Conservation (phyloP, 257 asterid species). For the Solanum rostratum region DNA sequence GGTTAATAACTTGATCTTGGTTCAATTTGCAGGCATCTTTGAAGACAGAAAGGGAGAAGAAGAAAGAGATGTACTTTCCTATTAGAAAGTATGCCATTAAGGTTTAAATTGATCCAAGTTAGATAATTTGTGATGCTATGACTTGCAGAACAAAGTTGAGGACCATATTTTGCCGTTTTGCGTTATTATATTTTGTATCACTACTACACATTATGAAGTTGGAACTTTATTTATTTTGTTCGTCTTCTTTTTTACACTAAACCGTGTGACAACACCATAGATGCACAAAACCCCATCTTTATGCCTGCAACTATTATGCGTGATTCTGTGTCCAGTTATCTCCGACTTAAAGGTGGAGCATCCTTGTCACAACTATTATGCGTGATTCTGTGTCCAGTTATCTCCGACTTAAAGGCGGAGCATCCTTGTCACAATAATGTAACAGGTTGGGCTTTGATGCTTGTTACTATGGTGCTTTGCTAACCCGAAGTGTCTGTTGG, state of each 20-base stretch:
- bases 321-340: no score
- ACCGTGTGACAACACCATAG: neutral
- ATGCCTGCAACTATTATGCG: neutral
- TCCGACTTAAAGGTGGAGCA: no score
- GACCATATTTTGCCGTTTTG: neutral
- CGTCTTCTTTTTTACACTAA: neutral
- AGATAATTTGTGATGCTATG: neutral
- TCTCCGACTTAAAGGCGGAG: no score
- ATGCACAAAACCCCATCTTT: neutral
- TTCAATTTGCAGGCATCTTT: constrained; percentile 35
- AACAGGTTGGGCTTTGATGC: no score
- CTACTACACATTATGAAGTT: neutral
- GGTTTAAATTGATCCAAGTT: constrained; percentile 19
- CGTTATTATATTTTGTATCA: neutral
- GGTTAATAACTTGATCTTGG: neutral
- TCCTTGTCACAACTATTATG: neutral
- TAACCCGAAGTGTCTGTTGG: no score
- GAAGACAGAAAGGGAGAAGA: constrained; percentile 64
- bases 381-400: no score
- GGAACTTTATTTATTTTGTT: neutral
- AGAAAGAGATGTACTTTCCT: constrained; percentile 68
- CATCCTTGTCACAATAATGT: neutral
- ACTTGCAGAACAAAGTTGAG: neutral
- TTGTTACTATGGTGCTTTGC: no score
- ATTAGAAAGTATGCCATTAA: constrained; percentile 67